Evolutionary conservation across 1,284 basidiomycete species (phyloP), one percentile per base, ranked within the genome.

Genomic region (Apiotrichum brassicae): DNA sequence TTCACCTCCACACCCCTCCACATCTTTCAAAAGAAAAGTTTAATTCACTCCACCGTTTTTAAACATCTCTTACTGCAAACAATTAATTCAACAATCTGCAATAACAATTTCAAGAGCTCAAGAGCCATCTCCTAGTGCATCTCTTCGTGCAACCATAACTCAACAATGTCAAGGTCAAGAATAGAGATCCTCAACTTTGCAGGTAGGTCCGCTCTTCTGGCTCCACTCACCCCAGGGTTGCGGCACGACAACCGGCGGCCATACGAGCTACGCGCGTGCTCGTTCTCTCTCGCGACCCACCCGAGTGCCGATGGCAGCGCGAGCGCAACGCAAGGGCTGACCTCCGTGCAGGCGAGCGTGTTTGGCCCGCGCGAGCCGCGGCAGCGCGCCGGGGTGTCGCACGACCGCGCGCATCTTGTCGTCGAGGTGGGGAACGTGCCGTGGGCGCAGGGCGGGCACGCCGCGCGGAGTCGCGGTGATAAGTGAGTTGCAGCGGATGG

Each of bases 341-440:
- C 94, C 0, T 82, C 85, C 53, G 89, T 95, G 8, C 77, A 83
- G 16, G 87, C 87, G 9, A 84, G 84, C 42, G 87, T 97, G 0
- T 90, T 88, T 69, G 94, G 94, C 0, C 95, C 94, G 0, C 77
- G 89, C 53, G 94, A 97, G 74, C 84, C 88, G 1, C 85, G 81
- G 70, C 79, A 80, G 75, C 79, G 83, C 51, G 84, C 81, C 4
- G 82, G 84, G 50, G 83, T 81, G 11, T 79, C 82, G 48, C 86
- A 90, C 61, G 86, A 93, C 71, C 82, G 86, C 36, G 90, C 86
- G 22, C 81, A 82, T 43, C 77, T 95, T 65, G 86, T 85, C 54
- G 90, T 95, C 19, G 88, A 94, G 64, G 82, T 95, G 34, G 82
- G 78, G 18, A 80, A 91, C 14, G 84, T 86, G 8, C 81, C 88